Evolutionary conservation across 2,329 filamentous ascomycete genomes (phyloP).

Genomic region (Fusarium praegraminearum): DNA sequence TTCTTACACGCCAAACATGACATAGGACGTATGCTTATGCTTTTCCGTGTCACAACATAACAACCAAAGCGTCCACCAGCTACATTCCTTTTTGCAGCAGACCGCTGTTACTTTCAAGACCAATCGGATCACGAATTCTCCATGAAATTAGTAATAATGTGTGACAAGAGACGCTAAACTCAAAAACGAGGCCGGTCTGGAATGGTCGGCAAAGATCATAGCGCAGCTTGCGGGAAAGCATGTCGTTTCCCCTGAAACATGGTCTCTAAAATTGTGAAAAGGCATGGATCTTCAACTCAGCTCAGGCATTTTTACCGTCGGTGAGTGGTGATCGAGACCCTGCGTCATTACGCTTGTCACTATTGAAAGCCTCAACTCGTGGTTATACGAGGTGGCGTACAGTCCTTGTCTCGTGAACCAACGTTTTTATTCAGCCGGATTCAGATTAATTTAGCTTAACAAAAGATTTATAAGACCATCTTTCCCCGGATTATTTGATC

Average conservation of each 20-base stretch:
- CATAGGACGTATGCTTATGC: background rate
- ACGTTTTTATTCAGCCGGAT: background rate
- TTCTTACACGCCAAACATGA: background rate
- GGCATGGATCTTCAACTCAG: background rate
- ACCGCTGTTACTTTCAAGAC: background rate
- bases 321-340: background rate
- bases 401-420: background rate
- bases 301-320: background rate
- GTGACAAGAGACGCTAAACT: background rate
- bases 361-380: background rate
- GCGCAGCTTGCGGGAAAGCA: constrained; percentile 2
- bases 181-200: background rate
- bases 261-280: background rate
- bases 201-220: background rate
- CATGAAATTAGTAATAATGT: background rate
- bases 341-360: constrained; percentile 20
- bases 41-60: background rate
- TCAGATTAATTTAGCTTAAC: constrained; percentile 14
- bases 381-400: constrained; percentile 39
- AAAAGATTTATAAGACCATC: constrained; percentile 1
- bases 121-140: background rate
- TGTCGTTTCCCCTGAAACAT: background rate
- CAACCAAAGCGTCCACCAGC: background rate
- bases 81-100: background rate
- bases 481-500: background rate